A percentile compares a stretch with the other conserved stretches of the same genome.
These are phyloP conservation scores for Triticum dicoccoides DNA, from an alignment of 176 grass and related monocot species.

Conservation along the genomic window DNA sequence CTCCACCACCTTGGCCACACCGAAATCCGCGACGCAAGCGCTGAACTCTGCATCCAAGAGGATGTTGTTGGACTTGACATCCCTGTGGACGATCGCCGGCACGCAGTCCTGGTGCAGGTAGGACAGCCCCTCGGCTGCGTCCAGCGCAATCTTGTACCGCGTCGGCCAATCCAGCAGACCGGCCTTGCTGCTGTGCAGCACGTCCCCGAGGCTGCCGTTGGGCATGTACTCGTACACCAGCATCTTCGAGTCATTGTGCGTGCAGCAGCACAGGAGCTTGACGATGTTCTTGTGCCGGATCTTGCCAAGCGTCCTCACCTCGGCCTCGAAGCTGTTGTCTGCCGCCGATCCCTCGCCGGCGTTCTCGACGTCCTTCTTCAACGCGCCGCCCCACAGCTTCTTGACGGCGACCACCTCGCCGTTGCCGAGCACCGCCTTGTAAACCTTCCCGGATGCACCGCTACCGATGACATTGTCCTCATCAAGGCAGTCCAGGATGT, in stretches of 20 bases:
- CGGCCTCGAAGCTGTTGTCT: constrained; percentile 62
- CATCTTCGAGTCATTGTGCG: constrained; percentile 55
- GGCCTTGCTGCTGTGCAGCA: constrained; percentile 59
- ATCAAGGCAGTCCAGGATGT: constrained; percentile 70
- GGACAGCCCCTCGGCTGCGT: constrained; percentile 72
- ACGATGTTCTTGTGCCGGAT: constrained; percentile 97
- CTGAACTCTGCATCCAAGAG: constrained; percentile 72
- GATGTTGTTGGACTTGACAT: constrained; percentile 93
- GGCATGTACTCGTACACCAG: constrained; percentile 97
- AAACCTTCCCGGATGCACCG: constrained; percentile 82
- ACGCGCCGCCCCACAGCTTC: constrained; percentile 47
- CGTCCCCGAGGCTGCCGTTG: constrained; percentile 70
- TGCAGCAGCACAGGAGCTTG: constrained; percentile 86
- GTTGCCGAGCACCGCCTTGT: constrained; percentile 72
- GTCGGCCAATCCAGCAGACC: constrained; percentile 62
- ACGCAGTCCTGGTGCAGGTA: constrained; percentile 92
- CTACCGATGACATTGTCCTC: constrained; percentile 78
- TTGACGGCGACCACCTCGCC: constrained; percentile 75
- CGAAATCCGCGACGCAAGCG: constrained; percentile 66
- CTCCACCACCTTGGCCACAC: constrained; percentile 71
- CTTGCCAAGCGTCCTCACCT: constrained; percentile 83
- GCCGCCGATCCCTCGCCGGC: not conserved
- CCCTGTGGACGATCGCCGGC: constrained; percentile 77
- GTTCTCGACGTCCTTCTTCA: constrained; percentile 38
- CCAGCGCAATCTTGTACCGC: constrained; percentile 64